These are phyloP conservation scores for Kwoniella dejecticola DNA, from an alignment of 768 basidiomycete genomes.

Conservation along the genomic window DNA sequence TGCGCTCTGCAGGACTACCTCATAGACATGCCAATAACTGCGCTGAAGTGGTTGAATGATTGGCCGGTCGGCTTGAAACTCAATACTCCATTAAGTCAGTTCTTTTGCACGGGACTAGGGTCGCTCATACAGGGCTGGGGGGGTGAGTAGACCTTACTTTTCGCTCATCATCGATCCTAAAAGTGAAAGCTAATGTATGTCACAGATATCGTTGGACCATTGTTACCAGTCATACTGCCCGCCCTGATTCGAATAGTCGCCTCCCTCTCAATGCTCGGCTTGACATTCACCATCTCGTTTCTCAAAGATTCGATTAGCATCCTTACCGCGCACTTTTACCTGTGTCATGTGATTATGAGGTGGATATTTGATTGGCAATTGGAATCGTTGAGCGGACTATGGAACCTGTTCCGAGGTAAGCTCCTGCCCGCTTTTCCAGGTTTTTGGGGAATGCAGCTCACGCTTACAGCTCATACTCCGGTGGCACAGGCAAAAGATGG, in stretches of 20 bases:
- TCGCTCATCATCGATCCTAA: background rate
- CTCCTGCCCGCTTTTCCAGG: background rate
- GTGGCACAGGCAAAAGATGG: slow-evolving; percentile 73
- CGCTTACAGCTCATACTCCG: too few species aligned
- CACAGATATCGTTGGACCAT: background rate
- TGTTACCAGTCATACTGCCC: background rate
- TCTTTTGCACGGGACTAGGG: slow-evolving; percentile 75
- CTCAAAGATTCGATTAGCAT: slow-evolving; percentile 68
- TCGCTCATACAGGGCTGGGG: slow-evolving; percentile 71
- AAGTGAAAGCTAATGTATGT: background rate
- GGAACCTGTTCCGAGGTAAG: slow-evolving; percentile 87
- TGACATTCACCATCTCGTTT: slow-evolving; percentile 68
- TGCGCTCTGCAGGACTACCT: slow-evolving; percentile 54
- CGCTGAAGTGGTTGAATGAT: slow-evolving; percentile 80
- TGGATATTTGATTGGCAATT: slow-evolving; percentile 67
- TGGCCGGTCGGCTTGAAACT: slow-evolving; percentile 97
- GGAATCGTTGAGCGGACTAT: slow-evolving; percentile 67
- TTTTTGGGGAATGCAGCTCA: too few species aligned
- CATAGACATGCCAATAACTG: slow-evolving; percentile 61
- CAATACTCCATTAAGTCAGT: slow-evolving; percentile 86
- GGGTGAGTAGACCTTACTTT: slow-evolving; percentile 60
- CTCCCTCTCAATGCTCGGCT: slow-evolving; percentile 51
- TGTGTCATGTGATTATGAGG: slow-evolving; percentile 69
- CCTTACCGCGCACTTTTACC: slow-evolving; percentile 70
- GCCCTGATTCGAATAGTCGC: slow-evolving; percentile 49